These are phyloP conservation scores for Tuctoria greenei DNA, from an alignment of 176 grass and related monocot genomes.

Conservation along the genomic window DNA sequence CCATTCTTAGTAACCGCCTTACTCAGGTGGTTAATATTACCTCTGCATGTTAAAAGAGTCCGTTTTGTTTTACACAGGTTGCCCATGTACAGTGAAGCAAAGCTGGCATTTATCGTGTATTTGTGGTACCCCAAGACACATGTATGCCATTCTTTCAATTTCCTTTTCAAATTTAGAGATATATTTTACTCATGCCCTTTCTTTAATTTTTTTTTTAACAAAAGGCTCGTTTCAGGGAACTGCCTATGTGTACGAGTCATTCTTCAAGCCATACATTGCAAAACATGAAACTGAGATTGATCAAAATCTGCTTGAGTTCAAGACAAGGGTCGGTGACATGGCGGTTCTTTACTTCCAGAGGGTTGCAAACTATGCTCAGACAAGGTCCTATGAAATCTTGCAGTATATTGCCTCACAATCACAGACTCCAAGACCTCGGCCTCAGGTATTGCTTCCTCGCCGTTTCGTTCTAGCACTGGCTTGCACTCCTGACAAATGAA, in stretches of 20 bases:
- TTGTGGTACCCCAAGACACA: conserved; percentile 87
- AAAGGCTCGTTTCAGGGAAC: conserved; percentile 63
- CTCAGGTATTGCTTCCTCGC: conserved; percentile 37
- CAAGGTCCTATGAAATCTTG: conserved; percentile 75
- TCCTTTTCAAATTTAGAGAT: no score
- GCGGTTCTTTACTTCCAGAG: conserved; percentile 58
- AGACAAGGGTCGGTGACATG: conserved; percentile 56
- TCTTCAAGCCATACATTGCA: conserved; percentile 75
- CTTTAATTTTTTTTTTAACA: background rate
- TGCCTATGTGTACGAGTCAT: conserved; percentile 76
- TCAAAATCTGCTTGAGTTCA: conserved; percentile 70
- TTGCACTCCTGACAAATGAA: no score
- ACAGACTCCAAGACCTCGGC: conserved; percentile 21
- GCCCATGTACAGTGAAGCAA: conserved; percentile 93
- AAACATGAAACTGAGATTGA: conserved; percentile 90
- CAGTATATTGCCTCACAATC: conserved; percentile 79
- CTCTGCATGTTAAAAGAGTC: conserved; percentile 5
- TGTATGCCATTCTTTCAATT: conserved; percentile 40
- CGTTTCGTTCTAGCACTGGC: conserved; percentile 19
- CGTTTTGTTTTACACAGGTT: conserved; percentile 56
- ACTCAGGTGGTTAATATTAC: no score
- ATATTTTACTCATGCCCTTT: no score
- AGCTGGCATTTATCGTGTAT: conserved; percentile 87
- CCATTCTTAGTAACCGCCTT: background rate
- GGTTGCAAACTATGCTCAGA: conserved; percentile 64